These are phyloP conservation scores for Puccinia horiana DNA, from an alignment of 1,284 basidiomycete species.

Conservation along the genomic window DNA sequence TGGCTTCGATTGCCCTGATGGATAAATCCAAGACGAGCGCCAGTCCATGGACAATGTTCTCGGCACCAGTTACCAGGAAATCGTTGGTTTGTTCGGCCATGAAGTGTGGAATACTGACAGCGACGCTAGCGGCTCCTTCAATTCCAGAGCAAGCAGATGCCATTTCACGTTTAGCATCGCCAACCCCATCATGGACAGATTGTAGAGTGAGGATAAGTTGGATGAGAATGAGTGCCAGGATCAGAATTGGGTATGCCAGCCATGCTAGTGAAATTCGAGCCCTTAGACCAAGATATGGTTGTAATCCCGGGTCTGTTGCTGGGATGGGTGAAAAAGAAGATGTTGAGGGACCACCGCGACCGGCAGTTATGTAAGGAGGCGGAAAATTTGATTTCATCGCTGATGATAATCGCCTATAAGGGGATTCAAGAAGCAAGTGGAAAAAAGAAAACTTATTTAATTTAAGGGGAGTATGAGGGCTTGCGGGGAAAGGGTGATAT, in stretches of 20 bases:
- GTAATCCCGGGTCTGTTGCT: slow-evolving; percentile 6
- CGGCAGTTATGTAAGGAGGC: slow-evolving; percentile 37
- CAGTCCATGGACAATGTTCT: slow-evolving; percentile 53
- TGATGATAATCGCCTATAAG: neutral
- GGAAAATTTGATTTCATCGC: neutral
- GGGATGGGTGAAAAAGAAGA: neutral
- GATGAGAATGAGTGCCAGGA: slow-evolving; percentile 54
- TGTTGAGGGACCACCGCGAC: neutral
- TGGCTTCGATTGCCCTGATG: slow-evolving; percentile 55
- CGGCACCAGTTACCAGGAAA: slow-evolving; percentile 51
- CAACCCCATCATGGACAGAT: slow-evolving; percentile 51
- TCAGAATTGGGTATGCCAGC: slow-evolving; percentile 53
- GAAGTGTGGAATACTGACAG: slow-evolving; percentile 54
- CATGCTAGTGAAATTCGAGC: slow-evolving; percentile 54
- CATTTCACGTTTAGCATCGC: slow-evolving; percentile 52
- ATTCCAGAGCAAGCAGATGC: slow-evolving; percentile 52
- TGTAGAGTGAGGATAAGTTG: slow-evolving; percentile 52
- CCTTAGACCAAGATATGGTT: slow-evolving; percentile 55
- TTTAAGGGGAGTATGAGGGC: neutral
- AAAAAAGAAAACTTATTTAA: neutral
- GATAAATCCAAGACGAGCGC: slow-evolving; percentile 53
- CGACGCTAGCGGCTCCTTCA: slow-evolving; percentile 53
- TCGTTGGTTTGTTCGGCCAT: slow-evolving; percentile 54
- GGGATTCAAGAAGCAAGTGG: neutral
- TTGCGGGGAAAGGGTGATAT: neutral